phyloP scores from a whole-genome alignment of 2,329 filamentous ascomycete genomes.

The Cladophialophora exuberans region DNA sequence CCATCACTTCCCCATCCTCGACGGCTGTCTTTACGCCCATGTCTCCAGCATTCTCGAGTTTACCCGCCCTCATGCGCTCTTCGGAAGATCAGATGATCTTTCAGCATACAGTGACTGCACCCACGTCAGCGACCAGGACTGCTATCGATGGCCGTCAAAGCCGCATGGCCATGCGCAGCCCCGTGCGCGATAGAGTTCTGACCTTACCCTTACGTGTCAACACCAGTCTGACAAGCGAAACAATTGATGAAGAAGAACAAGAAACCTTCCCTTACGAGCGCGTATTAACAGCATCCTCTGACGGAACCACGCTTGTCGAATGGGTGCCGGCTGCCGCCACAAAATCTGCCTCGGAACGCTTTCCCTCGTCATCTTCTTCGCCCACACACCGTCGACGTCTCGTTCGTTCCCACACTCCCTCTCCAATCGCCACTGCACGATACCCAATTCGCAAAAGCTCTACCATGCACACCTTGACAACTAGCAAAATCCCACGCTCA shows the following conservation, averaged over 20 bases:
- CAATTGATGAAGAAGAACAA: conserved; percentile 4
- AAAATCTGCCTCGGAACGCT: background rate
- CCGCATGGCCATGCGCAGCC: conserved; percentile 23
- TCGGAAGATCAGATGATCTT: background rate
- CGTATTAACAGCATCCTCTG: conserved; percentile 1
- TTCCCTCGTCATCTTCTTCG: background rate
- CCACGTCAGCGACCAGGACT: background rate
- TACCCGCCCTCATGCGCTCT: background rate
- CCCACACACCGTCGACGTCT: background rate
- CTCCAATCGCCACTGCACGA: conserved; percentile 13
- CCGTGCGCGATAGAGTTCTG: conserved; percentile 13
- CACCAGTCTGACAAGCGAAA: conserved; percentile 12
- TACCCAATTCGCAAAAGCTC: conserved; percentile 26
- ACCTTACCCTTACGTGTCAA: conserved; percentile 28
- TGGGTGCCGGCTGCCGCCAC: conserved; percentile 3
- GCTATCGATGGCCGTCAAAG: conserved; percentile 23
- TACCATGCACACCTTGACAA: too few species aligned
- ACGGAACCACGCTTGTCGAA: conserved; percentile 7
- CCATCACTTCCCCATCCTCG: conserved; percentile 18
- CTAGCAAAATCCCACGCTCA: background rate
- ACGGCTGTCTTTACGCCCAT: conserved; percentile 3
- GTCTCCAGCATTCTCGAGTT: background rate
- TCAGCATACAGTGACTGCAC: conserved; percentile 9
- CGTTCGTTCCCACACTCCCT: conserved; percentile 1
- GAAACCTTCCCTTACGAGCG: background rate